Evolutionary conservation across 2,329 filamentous ascomycete species (phyloP).

Genomic region (Pestalotiopsis sp.): DNA sequence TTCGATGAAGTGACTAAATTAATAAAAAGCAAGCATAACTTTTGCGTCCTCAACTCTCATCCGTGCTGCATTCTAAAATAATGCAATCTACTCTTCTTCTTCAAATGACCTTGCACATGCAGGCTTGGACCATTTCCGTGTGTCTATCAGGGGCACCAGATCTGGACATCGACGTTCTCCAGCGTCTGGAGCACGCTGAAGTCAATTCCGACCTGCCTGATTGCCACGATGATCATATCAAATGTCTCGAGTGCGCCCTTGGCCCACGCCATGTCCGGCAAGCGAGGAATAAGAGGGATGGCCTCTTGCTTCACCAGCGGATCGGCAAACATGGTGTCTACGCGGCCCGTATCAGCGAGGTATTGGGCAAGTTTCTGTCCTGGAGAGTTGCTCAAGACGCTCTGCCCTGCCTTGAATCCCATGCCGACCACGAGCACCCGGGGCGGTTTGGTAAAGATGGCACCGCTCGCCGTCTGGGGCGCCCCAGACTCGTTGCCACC

Average conservation of each 20-base stretch:
- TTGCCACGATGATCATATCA: conserved; percentile 45
- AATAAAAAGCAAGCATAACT: too few species aligned
- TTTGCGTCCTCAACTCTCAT: too few species aligned
- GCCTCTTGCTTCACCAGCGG: conserved; percentile 44
- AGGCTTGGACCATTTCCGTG: neutral
- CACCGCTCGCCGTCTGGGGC: neutral
- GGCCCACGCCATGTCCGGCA: conserved; percentile 42
- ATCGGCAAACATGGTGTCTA: conserved; percentile 47
- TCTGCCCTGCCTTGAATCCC: conserved; percentile 53
- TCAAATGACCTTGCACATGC: neutral
- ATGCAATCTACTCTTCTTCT: too few species aligned
- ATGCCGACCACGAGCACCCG: conserved; percentile 47
- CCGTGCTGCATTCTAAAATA: too few species aligned
- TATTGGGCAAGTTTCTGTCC: conserved; percentile 44
- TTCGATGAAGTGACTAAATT: too few species aligned
- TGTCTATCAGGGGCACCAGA: conserved; percentile 35
- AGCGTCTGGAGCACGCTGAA: conserved; percentile 39
- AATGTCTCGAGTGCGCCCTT: conserved; percentile 39
- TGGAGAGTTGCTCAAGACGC: conserved; percentile 49
- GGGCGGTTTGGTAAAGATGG: neutral
- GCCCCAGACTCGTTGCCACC: too few species aligned
- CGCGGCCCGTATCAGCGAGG: conserved; percentile 32
- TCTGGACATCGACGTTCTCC: conserved; percentile 37
- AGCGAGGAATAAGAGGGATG: conserved; percentile 41
- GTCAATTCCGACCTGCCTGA: conserved; percentile 45